Base-by-base conservation (phyloP, 257 asterid genomes). In the Henckelia pumila region DNA sequence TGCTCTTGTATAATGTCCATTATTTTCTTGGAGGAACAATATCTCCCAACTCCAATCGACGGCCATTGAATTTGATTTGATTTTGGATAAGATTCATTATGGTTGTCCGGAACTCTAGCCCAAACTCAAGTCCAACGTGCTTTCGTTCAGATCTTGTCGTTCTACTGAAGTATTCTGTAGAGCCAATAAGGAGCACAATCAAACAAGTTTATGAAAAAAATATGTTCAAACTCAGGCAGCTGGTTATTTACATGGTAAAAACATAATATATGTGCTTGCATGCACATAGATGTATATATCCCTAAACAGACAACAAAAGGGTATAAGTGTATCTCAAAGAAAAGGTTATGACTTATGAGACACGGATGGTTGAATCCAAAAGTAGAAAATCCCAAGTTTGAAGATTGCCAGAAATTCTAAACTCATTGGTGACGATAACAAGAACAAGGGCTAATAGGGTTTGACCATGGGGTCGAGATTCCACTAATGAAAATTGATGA, bases 61-160 rank as follows among this genome's bases (percentile, higher is more conserved):
- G 72, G 33, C 77, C 83, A 65, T 57, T 73, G 23, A 50, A 35
- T 66, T 68, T 74, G 77, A 66, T 82, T 85, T 67, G 68, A 72
- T 58, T 79, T 71, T 4, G 75, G 63, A 37, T 79, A 79, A 0
- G 84, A 72, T 25, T 73, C 78, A 56, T 75, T 75, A 50, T 80
- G 82, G 23, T 80, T 85, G 16, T 88, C 81, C 2, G 65, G 80
- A 65, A 75, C 80, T n/a, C 85, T 83, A 84, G 52, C 90, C 98
- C 79, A 89, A 70, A 71, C 95, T 87, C 84, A 89, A 76, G 75
- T 87, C 96, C 78, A 89, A 69, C 1, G 96, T 83, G 81, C 89
- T 84, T 71, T 78, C 92, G 9, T 92, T 92, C 71, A 92, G 81
- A 84, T 92, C 96, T 26, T 89, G 96, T 25, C 91, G 76, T 64